Percentiles rank a stretch among this genome's conserved stretches.
Evolutionary conservation across 805 yeast species (phyloP).

Genomic region (Candida manassasensis): DNA sequence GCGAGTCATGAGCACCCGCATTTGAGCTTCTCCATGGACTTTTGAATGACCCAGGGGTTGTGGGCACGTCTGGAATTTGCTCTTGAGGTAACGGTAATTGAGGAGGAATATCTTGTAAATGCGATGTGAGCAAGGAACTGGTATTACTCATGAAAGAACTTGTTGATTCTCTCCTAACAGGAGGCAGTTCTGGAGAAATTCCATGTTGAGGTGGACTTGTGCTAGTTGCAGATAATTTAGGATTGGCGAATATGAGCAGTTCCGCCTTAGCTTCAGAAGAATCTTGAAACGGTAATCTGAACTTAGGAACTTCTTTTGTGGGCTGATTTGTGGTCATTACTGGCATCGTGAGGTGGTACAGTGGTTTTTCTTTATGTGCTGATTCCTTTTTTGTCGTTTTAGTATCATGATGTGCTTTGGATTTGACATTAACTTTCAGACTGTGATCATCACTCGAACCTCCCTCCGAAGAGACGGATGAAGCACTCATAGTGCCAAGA

Average conservation of each 20-base stretch:
- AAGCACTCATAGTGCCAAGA: slow-evolving; percentile 8
- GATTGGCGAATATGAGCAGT: not conserved
- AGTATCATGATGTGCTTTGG: not conserved
- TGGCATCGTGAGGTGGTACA: slow-evolving; percentile 19
- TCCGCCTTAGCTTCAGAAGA: slow-evolving; percentile 1
- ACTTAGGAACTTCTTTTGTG: slow-evolving; percentile 44
- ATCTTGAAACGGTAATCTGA: slow-evolving; percentile 71
- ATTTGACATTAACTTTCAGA: not conserved
- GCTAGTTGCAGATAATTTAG: slow-evolving; percentile 1
- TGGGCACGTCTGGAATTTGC: slow-evolving; percentile 42
- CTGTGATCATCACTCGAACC: slow-evolving; percentile 7
- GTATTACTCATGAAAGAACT: slow-evolving; percentile 17
- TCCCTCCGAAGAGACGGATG: slow-evolving; percentile 10
- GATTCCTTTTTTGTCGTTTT: slow-evolving; percentile 2
- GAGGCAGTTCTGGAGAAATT: slow-evolving; percentile 24
- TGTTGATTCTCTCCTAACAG: slow-evolving; percentile 16
- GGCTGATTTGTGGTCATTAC: slow-evolving; percentile 12
- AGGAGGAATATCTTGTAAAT: slow-evolving; percentile 48
- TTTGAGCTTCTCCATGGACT: slow-evolving; percentile 23
- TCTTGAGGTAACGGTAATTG: slow-evolving; percentile 53
- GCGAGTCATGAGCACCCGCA: slow-evolving; percentile 34
- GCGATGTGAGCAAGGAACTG: slow-evolving; percentile 24
- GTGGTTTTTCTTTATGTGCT: slow-evolving; percentile 7
- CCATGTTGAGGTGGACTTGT: slow-evolving; percentile 6
- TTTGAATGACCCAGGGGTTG: slow-evolving; percentile 29